Conservation (phyloP, 345 rosid genomes). For the Arabis alpina region DNA sequence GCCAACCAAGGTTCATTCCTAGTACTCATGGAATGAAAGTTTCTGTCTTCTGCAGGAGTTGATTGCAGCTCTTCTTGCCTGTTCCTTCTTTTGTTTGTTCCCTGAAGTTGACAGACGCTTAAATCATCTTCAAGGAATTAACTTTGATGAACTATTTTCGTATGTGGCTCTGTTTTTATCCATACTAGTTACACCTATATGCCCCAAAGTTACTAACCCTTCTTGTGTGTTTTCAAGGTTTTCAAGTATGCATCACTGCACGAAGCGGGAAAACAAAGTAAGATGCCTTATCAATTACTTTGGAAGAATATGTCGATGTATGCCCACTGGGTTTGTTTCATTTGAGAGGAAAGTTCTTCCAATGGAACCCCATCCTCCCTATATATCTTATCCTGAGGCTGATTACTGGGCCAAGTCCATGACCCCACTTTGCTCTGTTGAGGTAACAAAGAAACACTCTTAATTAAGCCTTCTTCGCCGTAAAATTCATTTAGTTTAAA, state of each 20-base stretch:
- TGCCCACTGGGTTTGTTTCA: constrained; percentile 76
- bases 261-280: constrained; percentile 62
- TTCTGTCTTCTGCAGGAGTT: constrained; percentile 29
- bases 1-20: not conserved
- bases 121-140: constrained; percentile 68
- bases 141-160: constrained; percentile 74
- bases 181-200: constrained; percentile 17
- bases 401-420: constrained; percentile 70
- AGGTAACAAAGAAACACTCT: constrained; percentile 51
- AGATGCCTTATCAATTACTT: constrained; percentile 74
- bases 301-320: constrained; percentile 59
- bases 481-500: not conserved
- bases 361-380: constrained; percentile 41
- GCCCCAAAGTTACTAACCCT: not conserved
- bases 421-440: constrained; percentile 62
- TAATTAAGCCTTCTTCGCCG: not conserved
- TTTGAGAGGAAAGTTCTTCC: constrained; percentile 85
- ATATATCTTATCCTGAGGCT: too few species aligned
- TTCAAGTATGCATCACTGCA: constrained; percentile 51
- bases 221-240: constrained; percentile 50
- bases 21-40: too few species aligned
- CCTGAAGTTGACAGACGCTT: constrained; percentile 55
- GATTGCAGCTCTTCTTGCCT: constrained; percentile 43
- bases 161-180: constrained; percentile 47
- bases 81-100: constrained; percentile 62